Conservation (phyloP, 2,329 filamentous ascomycete genomes). For the Pseudocercospora fijiensis region DNA sequence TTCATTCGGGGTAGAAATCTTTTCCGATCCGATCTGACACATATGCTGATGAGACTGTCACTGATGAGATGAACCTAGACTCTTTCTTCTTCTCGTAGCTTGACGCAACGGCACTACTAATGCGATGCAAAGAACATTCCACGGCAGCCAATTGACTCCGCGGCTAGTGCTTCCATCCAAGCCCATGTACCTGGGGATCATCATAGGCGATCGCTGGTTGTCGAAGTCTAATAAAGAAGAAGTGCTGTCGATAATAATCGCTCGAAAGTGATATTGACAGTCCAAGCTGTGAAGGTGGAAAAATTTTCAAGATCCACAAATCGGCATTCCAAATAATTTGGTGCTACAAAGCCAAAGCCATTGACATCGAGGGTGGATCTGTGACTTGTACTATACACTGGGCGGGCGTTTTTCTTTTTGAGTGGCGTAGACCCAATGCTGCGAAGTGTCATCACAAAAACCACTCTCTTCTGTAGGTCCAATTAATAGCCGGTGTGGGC, state of each 20-base stretch:
- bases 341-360: not conserved
- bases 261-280: not conserved
- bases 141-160: not conserved
- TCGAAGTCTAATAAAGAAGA: not conserved
- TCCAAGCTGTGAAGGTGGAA: not conserved
- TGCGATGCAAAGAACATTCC: slow-evolving; percentile 5
- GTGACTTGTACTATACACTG: not conserved
- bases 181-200: not conserved
- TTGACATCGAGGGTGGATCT: not conserved
- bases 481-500: not conserved
- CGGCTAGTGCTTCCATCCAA: not conserved
- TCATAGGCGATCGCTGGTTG: not conserved
- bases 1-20: not conserved
- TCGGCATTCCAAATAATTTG: not conserved
- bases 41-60: too few relatives aligned
- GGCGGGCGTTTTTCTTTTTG: too few relatives aligned
- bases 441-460: not conserved
- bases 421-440: not conserved
- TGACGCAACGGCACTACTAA: not conserved
- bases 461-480: not conserved
- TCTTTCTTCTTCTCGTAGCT: not conserved
- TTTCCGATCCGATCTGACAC: not conserved
- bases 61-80: too few relatives aligned
- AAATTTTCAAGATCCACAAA: not conserved
- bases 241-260: not conserved